Percentiles rank a stretch among this genome's conserved stretches.
These are phyloP conservation scores for Phytophthora pini DNA, from an alignment of 352 stramenopile species.

Conservation along the genomic window DNA sequence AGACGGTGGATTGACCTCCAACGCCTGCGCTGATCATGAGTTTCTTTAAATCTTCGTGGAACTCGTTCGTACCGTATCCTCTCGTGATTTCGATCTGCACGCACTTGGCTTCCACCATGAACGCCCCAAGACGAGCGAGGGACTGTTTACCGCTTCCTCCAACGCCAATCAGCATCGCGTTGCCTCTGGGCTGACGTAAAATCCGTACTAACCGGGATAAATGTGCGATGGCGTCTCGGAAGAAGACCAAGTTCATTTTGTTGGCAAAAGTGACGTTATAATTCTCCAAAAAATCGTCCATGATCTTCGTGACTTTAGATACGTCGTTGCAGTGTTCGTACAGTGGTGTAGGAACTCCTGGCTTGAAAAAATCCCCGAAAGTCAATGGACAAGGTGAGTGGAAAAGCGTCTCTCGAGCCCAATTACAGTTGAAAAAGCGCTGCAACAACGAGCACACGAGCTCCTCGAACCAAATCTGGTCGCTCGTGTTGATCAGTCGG, in stretches of 20 bases:
- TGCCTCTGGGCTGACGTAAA: conserved; percentile 91
- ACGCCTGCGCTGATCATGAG: conserved; percentile 95
- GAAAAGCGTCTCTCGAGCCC: conserved; percentile 87
- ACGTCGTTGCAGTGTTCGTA: conserved; percentile 91
- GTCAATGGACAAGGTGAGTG: conserved; percentile 85
- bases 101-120: conserved; percentile 93
- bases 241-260: conserved; percentile 97
- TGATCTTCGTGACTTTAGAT: conserved; percentile 79
- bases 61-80: conserved; percentile 90
- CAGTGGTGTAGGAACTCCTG: conserved; percentile 68
- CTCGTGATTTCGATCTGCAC: conserved; percentile 94
- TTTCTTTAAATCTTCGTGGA: conserved; percentile 94
- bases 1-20: conserved; percentile 76
- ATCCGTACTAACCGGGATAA: conserved; percentile 90
- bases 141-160: conserved; percentile 95
- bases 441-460: conserved; percentile 85
- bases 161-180: conserved; percentile 97
- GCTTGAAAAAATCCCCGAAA: conserved; percentile 94
- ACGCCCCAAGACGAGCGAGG: conserved; percentile 90
- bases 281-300: conserved; percentile 94
- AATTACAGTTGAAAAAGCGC: conserved; percentile 81
- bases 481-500: conserved; percentile 86
- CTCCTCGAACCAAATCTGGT: conserved; percentile 93
- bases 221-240: conserved; percentile 93
- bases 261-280: conserved; percentile 95